phyloP scores from a whole-genome alignment of 306 rosid genomes.

The Castanea crenata region DNA sequence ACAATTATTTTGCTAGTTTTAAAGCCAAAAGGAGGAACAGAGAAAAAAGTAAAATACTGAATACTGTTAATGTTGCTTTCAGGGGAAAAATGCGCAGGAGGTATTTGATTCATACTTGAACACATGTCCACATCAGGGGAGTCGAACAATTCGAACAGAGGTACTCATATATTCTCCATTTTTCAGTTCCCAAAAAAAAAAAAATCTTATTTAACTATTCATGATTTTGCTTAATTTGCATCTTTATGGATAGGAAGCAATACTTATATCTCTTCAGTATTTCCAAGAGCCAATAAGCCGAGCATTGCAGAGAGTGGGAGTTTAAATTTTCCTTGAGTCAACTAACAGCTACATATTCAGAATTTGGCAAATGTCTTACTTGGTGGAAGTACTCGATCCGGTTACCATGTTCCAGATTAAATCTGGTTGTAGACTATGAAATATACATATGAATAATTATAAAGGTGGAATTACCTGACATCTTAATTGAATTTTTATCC shows the following conservation, averaged over 20 bases:
- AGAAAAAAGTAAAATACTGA: background rate
- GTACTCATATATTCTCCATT: slow-evolving; percentile 31
- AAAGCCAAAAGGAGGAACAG: background rate
- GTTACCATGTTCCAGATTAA: background rate
- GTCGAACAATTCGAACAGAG: slow-evolving; percentile 98
- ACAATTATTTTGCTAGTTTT: slow-evolving; percentile 2
- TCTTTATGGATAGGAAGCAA: slow-evolving; percentile 68
- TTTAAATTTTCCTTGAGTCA: slow-evolving; percentile 7
- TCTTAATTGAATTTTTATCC: background rate
- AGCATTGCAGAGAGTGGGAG: slow-evolving; percentile 45
- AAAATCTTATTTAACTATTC: background rate
- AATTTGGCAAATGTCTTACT: background rate
- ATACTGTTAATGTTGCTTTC: slow-evolving; percentile 12
- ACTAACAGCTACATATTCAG: background rate
- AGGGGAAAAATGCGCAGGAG: slow-evolving; percentile 62
- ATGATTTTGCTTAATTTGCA: slow-evolving; percentile 13
- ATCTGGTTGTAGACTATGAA: background rate
- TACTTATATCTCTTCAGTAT: slow-evolving; percentile 85
- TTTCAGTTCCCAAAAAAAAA: background rate
- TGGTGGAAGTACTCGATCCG: background rate
- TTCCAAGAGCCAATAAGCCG: slow-evolving; percentile 83
- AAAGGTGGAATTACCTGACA: background rate
- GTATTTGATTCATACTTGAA: slow-evolving; percentile 66
- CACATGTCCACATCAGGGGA: slow-evolving; percentile 93
- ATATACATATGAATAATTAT: background rate